Evolutionary conservation across 805 yeast genomes (phyloP), one percentile per base, ranked within the genome.

Genomic region (Pichia paraexigua): DNA sequence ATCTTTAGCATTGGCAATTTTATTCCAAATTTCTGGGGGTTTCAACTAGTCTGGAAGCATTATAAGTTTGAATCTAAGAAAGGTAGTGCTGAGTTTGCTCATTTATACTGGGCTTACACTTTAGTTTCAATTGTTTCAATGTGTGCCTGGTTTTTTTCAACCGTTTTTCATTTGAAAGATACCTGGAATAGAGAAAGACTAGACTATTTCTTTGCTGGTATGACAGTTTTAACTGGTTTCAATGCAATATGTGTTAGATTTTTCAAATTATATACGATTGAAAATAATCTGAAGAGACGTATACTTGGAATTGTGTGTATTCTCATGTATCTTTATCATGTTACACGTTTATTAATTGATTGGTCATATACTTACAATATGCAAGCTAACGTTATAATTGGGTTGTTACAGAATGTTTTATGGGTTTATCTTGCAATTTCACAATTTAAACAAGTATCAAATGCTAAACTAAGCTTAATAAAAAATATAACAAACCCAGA

Each of bases 281-380:
- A 63, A 17, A 60, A 65, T 22, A 49, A 59, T 3, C 11, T 40
- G 6, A 55, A 55, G 28, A 64, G 83, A 20, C 49, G 53, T 10
- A 17, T 64, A 1, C 72, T 83, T 47, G 66, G 77, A 0, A 43
- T 63, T 0, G 51, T 68, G 0, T 80, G 87, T 49, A 50, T 73
- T 0, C 51, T 70, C 0, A 76, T 85, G 28, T 89, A 87, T 57
- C 22, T 72, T 1, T 69, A 72, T 17, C 99, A 92, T 65, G 71
- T 94, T 13, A 63, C 77, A 35, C 75, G 92, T 54, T 70, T 94
- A 35, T 70, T 77, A 15, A 64, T 77, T 12, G 85, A 84, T 58
- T 92, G 97, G 92, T 85, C 89, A 52, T 92, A 92, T 68, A 83
- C 95, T 2, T 94, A 94, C 66, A 92, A 92, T 69, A 92, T 94